Conservation (phyloP, 164 flowering plant genomes). For the Cinnamomum micranthum region DNA sequence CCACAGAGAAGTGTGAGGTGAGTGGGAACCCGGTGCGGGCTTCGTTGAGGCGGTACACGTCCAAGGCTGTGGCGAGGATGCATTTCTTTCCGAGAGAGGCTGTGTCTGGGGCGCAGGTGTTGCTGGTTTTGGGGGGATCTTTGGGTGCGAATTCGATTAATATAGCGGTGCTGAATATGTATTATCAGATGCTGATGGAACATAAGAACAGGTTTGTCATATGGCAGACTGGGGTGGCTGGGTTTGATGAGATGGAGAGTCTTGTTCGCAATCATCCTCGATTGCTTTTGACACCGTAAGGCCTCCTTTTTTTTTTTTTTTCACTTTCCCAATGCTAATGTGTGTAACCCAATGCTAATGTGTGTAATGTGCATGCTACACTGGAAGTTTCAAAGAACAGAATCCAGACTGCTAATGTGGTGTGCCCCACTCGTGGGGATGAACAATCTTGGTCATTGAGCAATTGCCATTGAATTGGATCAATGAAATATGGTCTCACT, state of each 20-base stretch:
- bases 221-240: constrained; percentile 77
- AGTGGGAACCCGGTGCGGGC: constrained; percentile 73
- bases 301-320: constrained; percentile 28
- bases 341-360: no score
- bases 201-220: constrained; percentile 49
- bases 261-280: constrained; percentile 59
- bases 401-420: no score
- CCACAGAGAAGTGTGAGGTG: constrained; percentile 47
- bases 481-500: no score
- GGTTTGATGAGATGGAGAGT: constrained; percentile 76
- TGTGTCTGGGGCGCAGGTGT: constrained; percentile 40
- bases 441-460: no score
- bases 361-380: not conserved
- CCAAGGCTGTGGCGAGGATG: constrained; percentile 47
- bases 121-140: constrained; percentile 75
- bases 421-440: no score
- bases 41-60: constrained; percentile 31
- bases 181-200: constrained; percentile 48
- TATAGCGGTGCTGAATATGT: constrained; percentile 57
- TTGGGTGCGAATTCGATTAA: constrained; percentile 66
- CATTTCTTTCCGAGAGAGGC: constrained; percentile 48
- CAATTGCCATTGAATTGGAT: no score
- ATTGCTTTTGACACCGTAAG: constrained; percentile 59
- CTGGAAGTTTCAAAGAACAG: not conserved
- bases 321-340: no score